Evolutionary conservation across 2,329 filamentous ascomycete genomes (phyloP), one percentile per base, ranked within the genome.

Genomic region (Cadophora malorum): DNA sequence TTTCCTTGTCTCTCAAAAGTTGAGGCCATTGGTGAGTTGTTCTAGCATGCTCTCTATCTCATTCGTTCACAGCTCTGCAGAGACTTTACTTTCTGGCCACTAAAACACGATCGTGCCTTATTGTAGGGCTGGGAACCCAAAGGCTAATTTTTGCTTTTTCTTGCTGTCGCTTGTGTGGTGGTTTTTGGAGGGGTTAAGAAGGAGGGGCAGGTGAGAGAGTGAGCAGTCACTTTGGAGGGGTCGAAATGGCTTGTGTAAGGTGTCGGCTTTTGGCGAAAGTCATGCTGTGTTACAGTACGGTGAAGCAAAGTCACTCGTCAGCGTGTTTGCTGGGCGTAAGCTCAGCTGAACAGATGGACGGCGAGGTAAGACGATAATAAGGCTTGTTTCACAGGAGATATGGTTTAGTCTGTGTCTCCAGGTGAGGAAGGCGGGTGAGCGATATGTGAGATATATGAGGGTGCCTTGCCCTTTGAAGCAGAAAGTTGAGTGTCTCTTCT

Each of bases 331-430:
- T 58, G 31, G 33, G 31, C 55, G 31, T 58, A 58, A 58, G 55
- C 55, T 58, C 28, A 58, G 55, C 55, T 58, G 55, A 58, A 58
- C 14, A 38, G 33, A 23, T 58, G 31, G 55, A 31, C 10, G 31
- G n/a, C 33, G 55, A 38, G 55, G 31, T 58, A 31, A 58, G 55
- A 58, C 33, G 31, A 31, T 6, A 21, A 58, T 7, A 58, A 58
- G 55, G 55, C 55, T 58, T 58, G 55, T 58, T 38, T 55, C 55
- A 38, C 31, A 45, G 12, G 33, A 33, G 55, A 58, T 21, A 31
- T 7, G n/a, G 1, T 21, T 49, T 21, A 4, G 4, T 33, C 35
- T 10, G 31, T 58, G 19, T 38, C 23, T 25, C 19, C 19, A 12
- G 7, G 53, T 23, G 31, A 31, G 23, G 41, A n/a, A 7, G 53